A percentile compares a stretch with the other conserved stretches of the same genome.
Conservation (phyloP, 768 basidiomycete genomes). For the Collybia sordida region DNA sequence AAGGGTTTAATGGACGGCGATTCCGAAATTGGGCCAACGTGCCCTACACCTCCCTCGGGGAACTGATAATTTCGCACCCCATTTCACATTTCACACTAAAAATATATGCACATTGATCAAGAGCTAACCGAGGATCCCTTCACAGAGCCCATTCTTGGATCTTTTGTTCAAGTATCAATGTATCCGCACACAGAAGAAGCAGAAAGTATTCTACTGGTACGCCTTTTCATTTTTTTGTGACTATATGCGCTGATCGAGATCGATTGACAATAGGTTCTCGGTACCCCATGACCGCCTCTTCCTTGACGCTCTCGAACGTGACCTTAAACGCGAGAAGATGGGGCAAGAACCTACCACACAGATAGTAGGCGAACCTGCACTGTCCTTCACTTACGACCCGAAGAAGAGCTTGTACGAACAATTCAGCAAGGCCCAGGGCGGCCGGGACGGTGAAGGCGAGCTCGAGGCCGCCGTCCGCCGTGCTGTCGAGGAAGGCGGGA, state of each 20-base stretch:
- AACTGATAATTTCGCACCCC: neutral
- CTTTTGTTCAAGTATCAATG: slow-evolving; percentile 95
- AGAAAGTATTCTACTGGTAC: slow-evolving; percentile 98
- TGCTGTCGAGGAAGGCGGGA: slow-evolving; percentile 27
- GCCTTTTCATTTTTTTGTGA: slow-evolving; percentile 22
- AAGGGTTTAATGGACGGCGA: no score
- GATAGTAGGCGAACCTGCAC: slow-evolving; percentile 73
- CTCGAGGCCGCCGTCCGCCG: slow-evolving; percentile 34
- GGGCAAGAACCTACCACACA: slow-evolving; percentile 82
- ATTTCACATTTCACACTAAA: neutral
- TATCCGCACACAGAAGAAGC: slow-evolving; percentile 97
- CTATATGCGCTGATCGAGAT: neutral
- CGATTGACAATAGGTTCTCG: slow-evolving; percentile 68
- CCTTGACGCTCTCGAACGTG: slow-evolving; percentile 94
- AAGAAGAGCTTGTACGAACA: slow-evolving; percentile 88
- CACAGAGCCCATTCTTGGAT: slow-evolving; percentile 88
- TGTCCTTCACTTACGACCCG: slow-evolving; percentile 87
- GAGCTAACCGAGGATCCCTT: slow-evolving; percentile 40
- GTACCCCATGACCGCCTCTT: slow-evolving; percentile 97
- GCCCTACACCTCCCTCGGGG: no score
- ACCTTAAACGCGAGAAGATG: slow-evolving; percentile 94
- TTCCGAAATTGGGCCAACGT: no score
- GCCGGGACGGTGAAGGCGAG: slow-evolving; percentile 40
- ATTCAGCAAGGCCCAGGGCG: slow-evolving; percentile 54
- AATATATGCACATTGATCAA: neutral